Evolutionary conservation across 805 yeast species (phyloP), one percentile per base, ranked within the genome.

Genomic region (Myxozyma nipponensis): DNA sequence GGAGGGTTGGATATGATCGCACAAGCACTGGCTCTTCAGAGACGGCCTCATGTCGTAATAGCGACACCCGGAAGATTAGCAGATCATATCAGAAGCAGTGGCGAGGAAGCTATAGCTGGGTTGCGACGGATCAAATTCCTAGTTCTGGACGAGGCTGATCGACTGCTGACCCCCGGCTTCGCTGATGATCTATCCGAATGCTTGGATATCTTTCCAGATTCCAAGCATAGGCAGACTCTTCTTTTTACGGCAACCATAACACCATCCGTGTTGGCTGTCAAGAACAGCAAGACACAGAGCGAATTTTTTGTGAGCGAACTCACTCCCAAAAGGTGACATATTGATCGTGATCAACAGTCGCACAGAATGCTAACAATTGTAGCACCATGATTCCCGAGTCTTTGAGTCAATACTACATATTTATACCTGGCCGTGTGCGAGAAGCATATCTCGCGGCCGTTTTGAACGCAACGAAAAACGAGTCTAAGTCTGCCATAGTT

Each of bases 41-140:
- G 77, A 44, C 80, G 82, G 61, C 98, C 98, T 0, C 98, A 93
- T 70, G 85, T 93, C 61, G 88, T 93, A 24, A 84, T 93, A 56
- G 98, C 98, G 1, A 93, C 98, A 0, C 98, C 98, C 0, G 98
- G 98, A 15, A 76, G 98, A 63, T 71, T 93, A 53, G 98, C 98
- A 0, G 95, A 88, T 65, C 97, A 91, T 68, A 82, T 93, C 18
- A 68, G 83, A 54, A 79, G 82, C 62, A 85, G 93, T 65, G 96
- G 96, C 17, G 95, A 85, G 50, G 97, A 93, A 54, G 86, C 95
- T 3, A 74, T 84, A 0, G 73, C 79, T 35, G 96, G 96, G 0
- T 71, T 93, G 43, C 79, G 83, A 60, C 75, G 95, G 59, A 83
- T 85, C 17, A 82, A 83, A 64, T 93, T 75, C 63, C 72, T 93